Evolutionary conservation across 331 rosid species (phyloP).

Genomic region (Pyracantha coccinea): DNA sequence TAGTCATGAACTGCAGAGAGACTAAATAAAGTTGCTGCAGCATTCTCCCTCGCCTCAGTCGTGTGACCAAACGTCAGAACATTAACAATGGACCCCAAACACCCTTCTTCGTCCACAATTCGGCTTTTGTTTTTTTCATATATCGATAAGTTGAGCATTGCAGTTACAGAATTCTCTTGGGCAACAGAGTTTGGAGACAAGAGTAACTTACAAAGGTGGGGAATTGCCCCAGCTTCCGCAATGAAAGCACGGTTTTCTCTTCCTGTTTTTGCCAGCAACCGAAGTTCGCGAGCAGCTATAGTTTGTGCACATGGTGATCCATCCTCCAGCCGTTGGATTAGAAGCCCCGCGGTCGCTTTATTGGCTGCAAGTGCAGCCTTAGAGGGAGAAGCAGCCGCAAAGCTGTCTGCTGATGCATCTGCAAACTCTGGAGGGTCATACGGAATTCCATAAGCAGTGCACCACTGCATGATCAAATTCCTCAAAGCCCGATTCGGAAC

Average conservation of each 20-base stretch:
- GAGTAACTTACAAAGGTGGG: slow-evolving; percentile 57
- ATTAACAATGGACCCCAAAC: slow-evolving; percentile 62
- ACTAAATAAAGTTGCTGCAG: slow-evolving; percentile 95
- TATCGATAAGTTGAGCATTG: slow-evolving; percentile 85
- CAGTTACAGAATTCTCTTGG: slow-evolving; percentile 93
- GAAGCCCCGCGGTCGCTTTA: slow-evolving; percentile 56
- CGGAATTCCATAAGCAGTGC: slow-evolving; percentile 71
- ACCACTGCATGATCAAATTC: slow-evolving; percentile 83
- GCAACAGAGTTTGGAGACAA: slow-evolving; percentile 58
- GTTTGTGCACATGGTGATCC: slow-evolving; percentile 57
- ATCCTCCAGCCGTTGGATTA: slow-evolving; percentile 61
- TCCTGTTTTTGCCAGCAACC: slow-evolving; percentile 84
- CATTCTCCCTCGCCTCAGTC: slow-evolving; percentile 87
- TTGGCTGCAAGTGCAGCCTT: slow-evolving; percentile 73
- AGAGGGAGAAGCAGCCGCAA: slow-evolving; percentile 56
- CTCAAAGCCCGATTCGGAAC: slow-evolving; percentile 72
- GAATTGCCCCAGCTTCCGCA: slow-evolving; percentile 95
- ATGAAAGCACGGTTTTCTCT: slow-evolving; percentile 80
- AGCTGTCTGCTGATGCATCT: slow-evolving; percentile 39
- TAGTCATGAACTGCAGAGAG: slow-evolving; percentile 84
- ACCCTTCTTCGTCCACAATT: slow-evolving; percentile 74
- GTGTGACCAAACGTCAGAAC: slow-evolving; percentile 80
- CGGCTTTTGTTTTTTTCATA: slow-evolving; percentile 77
- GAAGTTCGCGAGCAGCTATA: slow-evolving; percentile 79
- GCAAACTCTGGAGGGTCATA: slow-evolving; percentile 55